Evolutionary conservation across 1,284 basidiomycete genomes (phyloP), one percentile per base, ranked within the genome.

Genomic region (Leccinum subspadiceum): DNA sequence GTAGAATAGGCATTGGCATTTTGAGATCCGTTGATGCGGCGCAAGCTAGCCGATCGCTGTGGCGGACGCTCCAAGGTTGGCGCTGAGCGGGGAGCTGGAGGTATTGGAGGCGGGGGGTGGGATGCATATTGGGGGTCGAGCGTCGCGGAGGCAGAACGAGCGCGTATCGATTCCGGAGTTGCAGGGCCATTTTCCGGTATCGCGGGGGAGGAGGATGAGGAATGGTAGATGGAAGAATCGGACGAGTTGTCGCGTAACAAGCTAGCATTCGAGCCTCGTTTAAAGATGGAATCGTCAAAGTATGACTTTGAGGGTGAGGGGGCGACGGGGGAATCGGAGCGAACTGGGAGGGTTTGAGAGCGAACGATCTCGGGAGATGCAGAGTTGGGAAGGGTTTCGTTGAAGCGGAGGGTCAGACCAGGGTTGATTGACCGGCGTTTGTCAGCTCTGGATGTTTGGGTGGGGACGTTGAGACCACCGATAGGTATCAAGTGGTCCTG

Each of bases 351-450:
- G 0, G 73, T 75, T 53, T 73, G 73, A 5, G 71, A 75, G 41
- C 74, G 73, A 51, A 74, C 69, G 57, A 76, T 69, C 7, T 77
- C 75, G 29, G 73, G 68, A 13, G 76, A 75, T 13, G 76, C 75
- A 50, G 76, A 66, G 39, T 73, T 68, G 53, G 66, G 65, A 39
- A 60, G 24, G 53, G 68, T 56, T 56, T 72, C 73, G 58, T 76
- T 75, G 60, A 64, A 70, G 37, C 68, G 72, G 63, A 68, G 66
- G 35, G 68, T 68, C n/a, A 78, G 61, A 37, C 68, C 72, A 4
- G 81, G 81, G 56, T 77, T 79, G 53, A 79, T 77, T n/a, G 77
- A 81, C 10, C 74, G 73, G 4, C 79, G 74, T 58, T 70, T 79
- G 48, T 76, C 76, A 6, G 68, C 64, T 24, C 76, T 70, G 9